Evolutionary conservation across 208 protist genomes (phyloP).

Genomic region (Acanthamoeba culbertsoni): DNA sequence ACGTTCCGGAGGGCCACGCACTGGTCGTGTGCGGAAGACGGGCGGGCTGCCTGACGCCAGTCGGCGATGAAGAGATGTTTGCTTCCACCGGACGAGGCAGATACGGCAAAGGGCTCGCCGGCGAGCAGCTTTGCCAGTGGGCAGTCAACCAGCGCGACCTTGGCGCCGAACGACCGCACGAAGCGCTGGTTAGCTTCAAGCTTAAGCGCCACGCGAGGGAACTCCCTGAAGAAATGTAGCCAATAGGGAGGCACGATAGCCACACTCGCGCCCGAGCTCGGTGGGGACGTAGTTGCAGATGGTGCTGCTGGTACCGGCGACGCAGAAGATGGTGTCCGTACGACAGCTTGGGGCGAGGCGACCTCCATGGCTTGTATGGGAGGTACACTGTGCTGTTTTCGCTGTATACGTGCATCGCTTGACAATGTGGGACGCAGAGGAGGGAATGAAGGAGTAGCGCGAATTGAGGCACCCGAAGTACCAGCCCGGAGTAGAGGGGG

Average conservation of each 20-base stretch:
- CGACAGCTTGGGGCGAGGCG: too few species aligned
- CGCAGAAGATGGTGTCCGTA: not conserved
- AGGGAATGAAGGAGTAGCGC: too few species aligned
- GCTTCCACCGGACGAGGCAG: not conserved
- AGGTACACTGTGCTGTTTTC: too few species aligned
- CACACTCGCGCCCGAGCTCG: not conserved
- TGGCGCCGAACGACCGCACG: not conserved
- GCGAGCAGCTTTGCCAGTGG: not conserved
- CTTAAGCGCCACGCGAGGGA: not conserved
- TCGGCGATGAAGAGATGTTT: not conserved
- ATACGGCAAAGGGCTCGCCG: not conserved
- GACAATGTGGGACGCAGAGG: too few species aligned
- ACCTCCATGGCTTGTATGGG: too few species aligned
- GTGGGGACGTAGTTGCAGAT: not conserved
- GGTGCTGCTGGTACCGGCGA: not conserved
- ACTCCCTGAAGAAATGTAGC: slow-evolving; percentile 6
- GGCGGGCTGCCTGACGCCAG: not conserved
- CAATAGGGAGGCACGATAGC: not conserved
- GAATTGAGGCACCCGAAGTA: too few species aligned
- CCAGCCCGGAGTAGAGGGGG: too few species aligned
- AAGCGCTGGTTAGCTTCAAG: not conserved
- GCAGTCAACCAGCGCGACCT: not conserved
- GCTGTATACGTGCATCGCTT: too few species aligned
- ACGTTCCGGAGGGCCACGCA: not conserved
- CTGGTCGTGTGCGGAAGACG: not conserved